A percentile compares a stretch with the other conserved stretches of the same genome.
These are phyloP conservation scores for Uronychia setigera DNA, from an alignment of 73 alveolate genomes.

Conservation along the genomic window DNA sequence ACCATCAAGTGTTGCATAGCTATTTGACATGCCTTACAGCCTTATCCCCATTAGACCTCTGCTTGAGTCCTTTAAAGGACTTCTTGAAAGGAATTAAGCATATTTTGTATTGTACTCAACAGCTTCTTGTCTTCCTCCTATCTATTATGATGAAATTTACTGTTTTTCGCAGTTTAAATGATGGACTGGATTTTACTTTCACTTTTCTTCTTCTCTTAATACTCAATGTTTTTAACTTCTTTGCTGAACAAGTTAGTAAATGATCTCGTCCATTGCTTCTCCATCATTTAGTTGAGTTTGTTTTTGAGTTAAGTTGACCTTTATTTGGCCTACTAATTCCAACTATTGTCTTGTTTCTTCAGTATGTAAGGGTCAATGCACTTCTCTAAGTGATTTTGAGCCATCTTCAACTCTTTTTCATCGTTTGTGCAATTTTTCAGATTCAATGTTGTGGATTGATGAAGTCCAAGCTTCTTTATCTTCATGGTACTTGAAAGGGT, in stretches of 20 bases:
- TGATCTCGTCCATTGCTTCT: neutral
- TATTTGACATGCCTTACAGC: no score
- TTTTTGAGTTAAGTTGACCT: neutral
- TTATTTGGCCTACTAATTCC: neutral
- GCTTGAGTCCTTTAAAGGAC: no score
- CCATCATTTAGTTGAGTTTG: neutral
- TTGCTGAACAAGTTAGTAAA: neutral
- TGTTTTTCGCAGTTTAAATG: neutral
- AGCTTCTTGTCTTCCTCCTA: no score
- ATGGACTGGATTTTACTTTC: neutral
- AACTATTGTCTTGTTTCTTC: neutral
- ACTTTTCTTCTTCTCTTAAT: neutral
- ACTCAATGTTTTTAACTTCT: neutral
- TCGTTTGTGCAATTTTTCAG: neutral
- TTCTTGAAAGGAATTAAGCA: no score
- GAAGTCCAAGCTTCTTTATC: neutral
- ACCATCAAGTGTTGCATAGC: no score
- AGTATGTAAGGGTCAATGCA: neutral
- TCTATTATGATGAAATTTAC: no score
- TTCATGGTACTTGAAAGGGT: neutral
- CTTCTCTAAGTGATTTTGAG: neutral
- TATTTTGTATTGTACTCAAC: no score
- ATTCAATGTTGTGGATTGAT: neutral
- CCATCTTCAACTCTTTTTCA: neutral
- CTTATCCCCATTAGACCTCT: no score